Conservation (phyloP, 139 green algal genomes). For the Penium margaritaceum region DNA sequence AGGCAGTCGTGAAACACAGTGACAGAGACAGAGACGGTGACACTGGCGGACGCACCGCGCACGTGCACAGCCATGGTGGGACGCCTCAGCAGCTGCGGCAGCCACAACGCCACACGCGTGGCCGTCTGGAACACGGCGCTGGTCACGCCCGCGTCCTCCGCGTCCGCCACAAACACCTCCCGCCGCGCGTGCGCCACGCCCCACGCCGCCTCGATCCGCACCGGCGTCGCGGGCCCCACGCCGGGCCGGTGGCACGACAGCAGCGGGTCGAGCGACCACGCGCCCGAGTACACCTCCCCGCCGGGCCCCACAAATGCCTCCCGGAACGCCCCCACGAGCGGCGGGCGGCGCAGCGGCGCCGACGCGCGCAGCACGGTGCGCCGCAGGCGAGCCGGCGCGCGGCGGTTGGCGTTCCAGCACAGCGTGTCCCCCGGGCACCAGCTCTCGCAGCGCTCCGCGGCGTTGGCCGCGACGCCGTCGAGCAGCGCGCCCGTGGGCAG, state of each 20-base stretch:
- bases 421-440: slow-evolving; percentile 19
- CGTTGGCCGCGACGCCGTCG: slow-evolving; percentile 8
- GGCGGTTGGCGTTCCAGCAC: slow-evolving; percentile 20
- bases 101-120: slow-evolving; percentile 20
- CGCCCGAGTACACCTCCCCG: background rate
- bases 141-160: background rate
- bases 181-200: background rate
- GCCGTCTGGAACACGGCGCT: background rate
- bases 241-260: background rate
- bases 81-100: slow-evolving; percentile 16
- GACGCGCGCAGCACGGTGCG: background rate
- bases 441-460: slow-evolving; percentile 20
- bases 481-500: background rate
- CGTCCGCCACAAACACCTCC: slow-evolving; percentile 14
- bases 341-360: no score
- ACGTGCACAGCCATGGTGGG: slow-evolving; percentile 26
- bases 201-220: background rate
- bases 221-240: background rate
- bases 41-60: no score
- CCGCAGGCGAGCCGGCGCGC: background rate
- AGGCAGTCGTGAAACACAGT: no score
- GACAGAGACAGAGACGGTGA: no score
- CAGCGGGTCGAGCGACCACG: background rate
- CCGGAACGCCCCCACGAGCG: background rate
- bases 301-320: background rate